phyloP scores from a whole-genome alignment of 768 basidiomycete genomes.

The Termitomyces sp. region DNA sequence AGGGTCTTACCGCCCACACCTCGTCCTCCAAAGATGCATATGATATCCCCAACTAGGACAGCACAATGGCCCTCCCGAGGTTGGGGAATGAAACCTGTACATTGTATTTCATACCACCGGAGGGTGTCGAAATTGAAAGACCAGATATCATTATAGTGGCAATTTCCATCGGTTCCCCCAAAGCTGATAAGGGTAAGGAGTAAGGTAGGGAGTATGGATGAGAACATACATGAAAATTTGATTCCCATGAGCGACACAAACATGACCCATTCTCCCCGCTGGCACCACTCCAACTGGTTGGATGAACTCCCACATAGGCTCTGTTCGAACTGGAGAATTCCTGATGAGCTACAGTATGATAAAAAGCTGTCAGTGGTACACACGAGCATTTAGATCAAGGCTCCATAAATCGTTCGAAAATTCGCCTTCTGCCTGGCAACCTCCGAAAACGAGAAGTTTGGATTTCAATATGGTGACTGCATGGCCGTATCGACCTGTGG shows the following conservation, averaged over 20 bases:
- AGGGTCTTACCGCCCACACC: not conserved
- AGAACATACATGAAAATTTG: not conserved
- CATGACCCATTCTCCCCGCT: not conserved
- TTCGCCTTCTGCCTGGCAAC: not conserved
- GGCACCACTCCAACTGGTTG: not conserved
- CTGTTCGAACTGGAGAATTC: not conserved
- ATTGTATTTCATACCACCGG: not conserved
- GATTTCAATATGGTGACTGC: not conserved
- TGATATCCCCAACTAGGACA: not conserved
- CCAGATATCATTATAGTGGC: not conserved
- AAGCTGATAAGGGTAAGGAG: not conserved
- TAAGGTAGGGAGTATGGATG: not conserved
- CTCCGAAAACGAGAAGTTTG: not conserved
- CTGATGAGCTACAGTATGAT: not conserved
- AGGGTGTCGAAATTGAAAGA: not conserved
- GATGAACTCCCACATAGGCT: not conserved
- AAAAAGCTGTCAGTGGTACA: not conserved
- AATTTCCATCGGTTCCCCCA: not conserved
- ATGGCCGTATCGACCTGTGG: not conserved
- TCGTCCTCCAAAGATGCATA: no score
- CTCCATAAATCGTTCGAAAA: not conserved
- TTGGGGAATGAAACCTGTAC: not conserved
- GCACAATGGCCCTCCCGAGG: not conserved
- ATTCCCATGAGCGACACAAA: not conserved
- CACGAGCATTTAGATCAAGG: not conserved